Percentiles rank a stretch among this genome's conserved stretches.
These are phyloP conservation scores for Caloboletus inedulis DNA, from an alignment of 1,284 basidiomycete genomes.

Conservation along the genomic window DNA sequence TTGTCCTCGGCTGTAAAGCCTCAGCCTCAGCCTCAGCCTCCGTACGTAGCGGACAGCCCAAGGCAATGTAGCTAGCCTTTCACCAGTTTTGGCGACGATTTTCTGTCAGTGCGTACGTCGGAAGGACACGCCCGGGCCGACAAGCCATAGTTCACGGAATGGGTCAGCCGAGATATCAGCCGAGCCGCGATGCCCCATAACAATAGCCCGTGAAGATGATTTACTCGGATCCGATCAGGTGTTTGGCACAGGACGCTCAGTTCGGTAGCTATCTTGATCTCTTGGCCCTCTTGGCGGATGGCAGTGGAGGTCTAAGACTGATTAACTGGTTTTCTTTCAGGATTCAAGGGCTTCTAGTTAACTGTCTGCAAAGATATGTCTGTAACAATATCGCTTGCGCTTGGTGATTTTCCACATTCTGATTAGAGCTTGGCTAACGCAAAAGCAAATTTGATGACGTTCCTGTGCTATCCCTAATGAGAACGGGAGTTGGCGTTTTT, in stretches of 20 bases:
- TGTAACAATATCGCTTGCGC: too few relatives aligned
- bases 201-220: not conserved
- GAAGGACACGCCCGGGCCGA: not conserved
- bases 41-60: too few relatives aligned
- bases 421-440: not conserved
- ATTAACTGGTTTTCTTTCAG: not conserved
- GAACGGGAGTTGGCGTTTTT: not conserved
- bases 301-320: not conserved
- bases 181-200: too few relatives aligned
- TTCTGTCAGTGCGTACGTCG: not conserved
- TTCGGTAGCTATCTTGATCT: not conserved
- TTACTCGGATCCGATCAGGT: not conserved
- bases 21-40: too few relatives aligned
- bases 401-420: not conserved
- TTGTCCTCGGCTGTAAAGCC: too few relatives aligned
- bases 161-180: not conserved
- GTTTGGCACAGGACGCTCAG: constrained; percentile 6
- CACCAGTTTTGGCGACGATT: too few relatives aligned
- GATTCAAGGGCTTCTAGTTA: too few relatives aligned
- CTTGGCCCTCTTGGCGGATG: not conserved
- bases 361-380: not conserved
- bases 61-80: too few relatives aligned
- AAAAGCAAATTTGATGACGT: not conserved
- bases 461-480: not conserved
- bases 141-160: not conserved